Base-by-base conservation (phyloP, 2,329 filamentous ascomycete genomes). In the Epicoccum nigrum region DNA sequence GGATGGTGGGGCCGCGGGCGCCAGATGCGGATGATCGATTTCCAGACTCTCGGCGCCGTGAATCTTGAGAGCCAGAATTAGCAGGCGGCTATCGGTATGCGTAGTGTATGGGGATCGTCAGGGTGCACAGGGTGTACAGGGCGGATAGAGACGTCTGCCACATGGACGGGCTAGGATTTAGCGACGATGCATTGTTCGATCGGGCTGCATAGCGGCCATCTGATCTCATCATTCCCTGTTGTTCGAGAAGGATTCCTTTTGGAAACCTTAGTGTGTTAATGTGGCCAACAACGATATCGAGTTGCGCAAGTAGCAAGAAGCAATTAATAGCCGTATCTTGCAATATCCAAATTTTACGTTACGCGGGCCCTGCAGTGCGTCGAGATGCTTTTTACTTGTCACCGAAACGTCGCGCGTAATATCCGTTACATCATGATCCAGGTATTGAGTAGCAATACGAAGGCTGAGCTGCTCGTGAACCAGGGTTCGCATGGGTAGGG, bases 1-100 rank as follows among this genome's bases (percentile, higher is more conserved):
- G 93, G 93, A 96, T 96, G 92, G 79, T 97, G n/a, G 92, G 92
- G 2, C 89, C 90, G 1, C 79, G 90, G 55, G 87, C 87, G 25
- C 89, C 88, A 6, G 65, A 69, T 50, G 67, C 65, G n/a, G 66
- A 69, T 32, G 67, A 68, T 33, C 58, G 61, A 25, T 56, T 51
- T 20, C 56, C 52, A 25, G 63, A 65, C 31, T 51, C 54, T 21
- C 60, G 56, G 54, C 60, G 61, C 46, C 61, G 61, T 45, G 51
- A 51, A 31, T 64, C 61, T 39, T 64, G 51, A 62, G 46, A 19
- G 46, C 44, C 38, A 52, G 40, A 41, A 58, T 56, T 56, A 61
- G 56, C 62, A 57, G 32, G 25, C 56, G 60, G 63, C 60, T 59
- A 64, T 60, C 40, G 56, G 34, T 49, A 32, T 60, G 42, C 57